Evolutionary conservation across 345 rosid species (phyloP), one percentile per base, ranked within the genome.

Genomic region (Eutrema japonicum): DNA sequence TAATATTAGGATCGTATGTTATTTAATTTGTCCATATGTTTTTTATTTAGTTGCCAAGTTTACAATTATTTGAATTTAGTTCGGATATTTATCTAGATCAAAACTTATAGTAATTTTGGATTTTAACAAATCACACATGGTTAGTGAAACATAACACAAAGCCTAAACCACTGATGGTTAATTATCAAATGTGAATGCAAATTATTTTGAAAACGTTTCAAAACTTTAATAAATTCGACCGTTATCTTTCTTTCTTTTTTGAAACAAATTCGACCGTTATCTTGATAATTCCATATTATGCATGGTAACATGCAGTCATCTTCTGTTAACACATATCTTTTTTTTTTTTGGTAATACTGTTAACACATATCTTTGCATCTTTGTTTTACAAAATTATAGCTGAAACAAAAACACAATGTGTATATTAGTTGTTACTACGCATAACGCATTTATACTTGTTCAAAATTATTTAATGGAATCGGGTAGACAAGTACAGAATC

Each of bases 401-500:
- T 52, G 62, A 62, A 71, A 41, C 26, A 10, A 48, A 27, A 42
- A 30, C 26, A 52, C 22, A 55, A 32, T 48, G 38, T 29, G 8
- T 12, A 32, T 27, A 27, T 45, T 36, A n/a, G 4, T 3, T 62
- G 3, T 65, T 46, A 47, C 33, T 54, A 54, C 12, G 29, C 73
- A 74, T 66, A 35, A 54, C 12, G 29, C 73, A 74, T 66, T 74
- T 50, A 49, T 74, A 58, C 56, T 40, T 49, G 54, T 57, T 58
- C 18, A 14, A 59, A 32, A 26, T 30, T 22, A 51, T 68, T 67
- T 22, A 59, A 68, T 75, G 73, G 49, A 35, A 68, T 42, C 73
- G 56, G 78, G 78, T 75, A 75, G 73, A 49, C 68, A 27, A 75
- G 78, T 59, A 62, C 74, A 60, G 69, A 42, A 59, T 60, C 73